Evolutionary conservation across 768 basidiomycete species (phyloP).

Genomic region (Chiua virens): DNA sequence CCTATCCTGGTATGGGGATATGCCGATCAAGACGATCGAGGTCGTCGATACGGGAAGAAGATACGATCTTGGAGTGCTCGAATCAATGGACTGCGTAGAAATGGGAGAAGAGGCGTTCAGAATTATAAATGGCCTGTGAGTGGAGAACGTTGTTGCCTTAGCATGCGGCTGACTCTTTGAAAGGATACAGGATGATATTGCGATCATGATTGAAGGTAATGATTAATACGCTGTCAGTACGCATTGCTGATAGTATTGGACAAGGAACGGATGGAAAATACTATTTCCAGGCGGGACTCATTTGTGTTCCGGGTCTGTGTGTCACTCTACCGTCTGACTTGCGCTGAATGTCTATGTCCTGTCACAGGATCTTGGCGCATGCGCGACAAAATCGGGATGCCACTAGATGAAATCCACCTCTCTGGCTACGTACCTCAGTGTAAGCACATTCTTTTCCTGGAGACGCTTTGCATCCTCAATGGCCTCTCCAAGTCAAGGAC

Average conservation of each 20-base stretch:
- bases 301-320: conserved; percentile 60
- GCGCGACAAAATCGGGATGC: conserved; percentile 73
- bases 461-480: not conserved
- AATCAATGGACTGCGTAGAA: conserved; percentile 20
- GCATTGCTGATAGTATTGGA: not conserved
- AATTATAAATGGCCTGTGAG: conserved; percentile 63
- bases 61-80: conserved; percentile 48
- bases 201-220: conserved; percentile 60
- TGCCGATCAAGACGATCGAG: conserved; percentile 53
- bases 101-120: conserved; percentile 58
- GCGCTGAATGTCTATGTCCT: not conserved
- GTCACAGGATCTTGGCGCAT: conserved; percentile 73
- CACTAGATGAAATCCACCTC: conserved; percentile 68
- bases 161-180: not conserved
- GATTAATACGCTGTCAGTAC: not conserved
- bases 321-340: not conserved
- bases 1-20: conserved; percentile 42
- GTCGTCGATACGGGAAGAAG: conserved; percentile 51
- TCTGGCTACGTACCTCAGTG: conserved; percentile 71
- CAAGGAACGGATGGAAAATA: conserved; percentile 66
- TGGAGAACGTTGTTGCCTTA: conserved; percentile 2
- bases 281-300: conserved; percentile 75
- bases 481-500: conserved; percentile 47
- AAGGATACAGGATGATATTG: conserved; percentile 59
- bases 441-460: conserved; percentile 32